Base-by-base conservation (phyloP, 2,329 filamentous ascomycete species). In the Nigrospora sphaerica region DNA sequence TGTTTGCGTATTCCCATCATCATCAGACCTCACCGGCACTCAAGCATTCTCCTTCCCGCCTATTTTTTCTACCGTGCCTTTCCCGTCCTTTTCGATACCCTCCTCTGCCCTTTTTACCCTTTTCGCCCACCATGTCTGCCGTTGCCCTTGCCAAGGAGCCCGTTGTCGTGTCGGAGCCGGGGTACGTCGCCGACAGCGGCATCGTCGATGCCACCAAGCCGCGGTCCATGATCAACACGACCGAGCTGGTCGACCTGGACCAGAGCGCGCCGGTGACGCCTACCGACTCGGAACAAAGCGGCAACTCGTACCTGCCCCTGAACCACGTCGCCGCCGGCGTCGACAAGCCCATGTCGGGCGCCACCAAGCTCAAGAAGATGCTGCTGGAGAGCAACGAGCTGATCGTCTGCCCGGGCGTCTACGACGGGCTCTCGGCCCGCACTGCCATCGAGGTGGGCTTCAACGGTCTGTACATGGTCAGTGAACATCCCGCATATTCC, bases 381-480 rank as follows among this genome's bases (percentile, higher is more conserved):
- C 46, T 63, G 10, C 43, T 57, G 18, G 59, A 63, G 33, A 58
- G 59, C 6, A 44, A 58, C 17, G 55, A 61, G 39, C 46, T 75
- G 36, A 65, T 75, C 31, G 58, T 69, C 28, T 68, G 65, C 31
- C 72, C 73, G 3, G 72, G 72, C 12, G 71, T 76, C n/a, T 75
- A 73, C 47, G 73, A 75, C 59, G 72, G 73, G 12, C 54, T 75
- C 17, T 72, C 72, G 7, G 71, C 72, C 33, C 67, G 70, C 23
- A 66, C 73, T 14, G 73, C 73, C 23, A 64, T 75, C 28, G 63
- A 68, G 32, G 62, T 69, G 9, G 72, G 72, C 32, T 76, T 74
- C 47, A 66, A 73, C 46, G 67, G 68, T 10, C 57, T 77, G 49
- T 77, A 76, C 54, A 76, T 77, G 73, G 72, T 74, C 56, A 23